These are phyloP conservation scores for Ceratocystis albifundus DNA, from an alignment of 2,329 filamentous ascomycete species.

Conservation along the genomic window DNA sequence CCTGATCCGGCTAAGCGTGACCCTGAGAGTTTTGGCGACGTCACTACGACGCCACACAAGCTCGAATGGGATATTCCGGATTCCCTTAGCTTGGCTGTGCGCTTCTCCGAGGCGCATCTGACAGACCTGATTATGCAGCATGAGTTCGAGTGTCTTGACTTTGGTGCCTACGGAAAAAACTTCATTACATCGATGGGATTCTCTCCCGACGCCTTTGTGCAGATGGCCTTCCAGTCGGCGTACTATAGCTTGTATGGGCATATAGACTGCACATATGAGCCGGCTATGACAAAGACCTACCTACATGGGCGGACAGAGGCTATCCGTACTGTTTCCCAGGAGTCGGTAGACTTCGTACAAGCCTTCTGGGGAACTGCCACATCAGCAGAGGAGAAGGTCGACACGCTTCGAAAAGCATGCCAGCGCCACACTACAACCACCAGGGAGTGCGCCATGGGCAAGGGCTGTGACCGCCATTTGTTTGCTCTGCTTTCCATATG, in stretches of 20 bases:
- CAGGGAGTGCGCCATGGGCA: conserved; percentile 73
- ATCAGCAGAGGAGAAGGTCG: conserved; percentile 69
- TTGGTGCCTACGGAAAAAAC: conserved; percentile 82
- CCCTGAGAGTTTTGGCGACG: conserved; percentile 81
- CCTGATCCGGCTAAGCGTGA: conserved; percentile 89
- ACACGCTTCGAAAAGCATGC: conserved; percentile 71
- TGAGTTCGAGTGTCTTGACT: conserved; percentile 87
- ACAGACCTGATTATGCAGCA: conserved; percentile 94
- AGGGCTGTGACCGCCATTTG: conserved; percentile 84
- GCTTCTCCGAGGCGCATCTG: conserved; percentile 88
- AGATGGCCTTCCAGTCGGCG: conserved; percentile 97
- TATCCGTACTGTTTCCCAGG: conserved; percentile 71
- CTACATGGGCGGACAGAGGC: conserved; percentile 92
- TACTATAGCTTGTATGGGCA: conserved; percentile 95
- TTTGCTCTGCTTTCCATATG: conserved; percentile 92
- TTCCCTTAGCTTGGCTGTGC: conserved; percentile 77
- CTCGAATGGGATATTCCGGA: conserved; percentile 96
- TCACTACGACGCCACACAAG: conserved; percentile 88
- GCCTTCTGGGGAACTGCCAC: conserved; percentile 84
- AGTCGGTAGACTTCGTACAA: conserved; percentile 78
- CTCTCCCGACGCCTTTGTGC: conserved; percentile 92
- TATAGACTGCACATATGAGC: conserved; percentile 91
- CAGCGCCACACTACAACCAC: conserved; percentile 71
- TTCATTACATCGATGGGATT: conserved; percentile 97
- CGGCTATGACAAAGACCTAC: conserved; percentile 93